Conservation (phyloP, 2,329 filamentous ascomycete genomes). For the Onygenales sp. region DNA sequence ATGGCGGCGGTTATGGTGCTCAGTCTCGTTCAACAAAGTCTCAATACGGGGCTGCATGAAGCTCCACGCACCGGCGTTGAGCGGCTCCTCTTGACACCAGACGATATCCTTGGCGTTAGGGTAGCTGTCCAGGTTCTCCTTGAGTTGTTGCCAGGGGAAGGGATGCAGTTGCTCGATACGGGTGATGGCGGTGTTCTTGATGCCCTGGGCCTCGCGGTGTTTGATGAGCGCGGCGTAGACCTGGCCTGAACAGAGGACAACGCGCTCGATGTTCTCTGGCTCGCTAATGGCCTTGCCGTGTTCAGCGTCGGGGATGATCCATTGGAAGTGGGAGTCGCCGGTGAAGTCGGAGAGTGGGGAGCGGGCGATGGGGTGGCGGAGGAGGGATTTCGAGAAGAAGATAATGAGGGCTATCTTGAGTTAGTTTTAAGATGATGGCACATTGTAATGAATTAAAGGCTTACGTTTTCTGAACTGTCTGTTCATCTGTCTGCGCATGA, state of each 20-base stretch:
- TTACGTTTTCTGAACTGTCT: constrained; percentile 98
- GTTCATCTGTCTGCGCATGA: constrained; percentile 94
- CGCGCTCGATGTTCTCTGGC: constrained; percentile 81
- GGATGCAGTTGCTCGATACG: constrained; percentile 96
- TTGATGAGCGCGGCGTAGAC: constrained; percentile 86
- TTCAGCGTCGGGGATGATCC: constrained; percentile 86
- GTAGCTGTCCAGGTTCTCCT: constrained; percentile 94
- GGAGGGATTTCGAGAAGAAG: constrained; percentile 96
- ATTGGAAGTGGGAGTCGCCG: constrained; percentile 85
- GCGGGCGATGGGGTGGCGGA: constrained; percentile 86
- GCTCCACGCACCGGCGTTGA: constrained; percentile 94
- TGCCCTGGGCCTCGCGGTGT: constrained; percentile 74
- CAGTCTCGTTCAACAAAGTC: constrained; percentile 85
- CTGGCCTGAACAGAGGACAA: constrained; percentile 90
- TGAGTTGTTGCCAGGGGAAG: constrained; percentile 95
- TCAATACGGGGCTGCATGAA: constrained; percentile 97
- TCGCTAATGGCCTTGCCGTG: constrained; percentile 70
- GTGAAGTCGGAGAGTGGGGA: constrained; percentile 86
- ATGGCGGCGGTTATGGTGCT: constrained; percentile 85
- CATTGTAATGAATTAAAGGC: constrained; percentile 25
- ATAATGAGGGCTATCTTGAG: constrained; percentile 64
- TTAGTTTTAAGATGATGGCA: constrained; percentile 10
- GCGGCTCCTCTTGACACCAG: constrained; percentile 94
- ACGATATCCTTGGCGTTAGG: constrained; percentile 96
- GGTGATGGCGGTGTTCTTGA: constrained; percentile 87